Evolutionary conservation across 495 filamentous ascomycete species (phyloP), one percentile per base, ranked within the genome.

Genomic region (Penicillium angulare): DNA sequence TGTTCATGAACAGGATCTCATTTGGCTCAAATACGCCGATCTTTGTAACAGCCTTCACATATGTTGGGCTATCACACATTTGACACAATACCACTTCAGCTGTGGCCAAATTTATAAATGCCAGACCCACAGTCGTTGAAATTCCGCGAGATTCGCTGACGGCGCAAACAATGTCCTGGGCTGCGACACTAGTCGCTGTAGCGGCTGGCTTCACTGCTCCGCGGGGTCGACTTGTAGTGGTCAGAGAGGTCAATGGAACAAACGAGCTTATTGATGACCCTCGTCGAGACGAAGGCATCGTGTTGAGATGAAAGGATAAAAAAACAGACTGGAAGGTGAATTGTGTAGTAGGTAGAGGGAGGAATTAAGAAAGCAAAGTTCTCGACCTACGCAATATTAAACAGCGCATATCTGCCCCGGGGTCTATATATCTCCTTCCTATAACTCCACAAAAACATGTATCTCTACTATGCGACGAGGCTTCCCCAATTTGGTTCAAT

Each of bases 31-130:
- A 89, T 22, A 95, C 81, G 43, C 79, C 75, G 45, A 96, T 75
- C 67, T 95, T 95, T 63, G 90, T 88, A 32, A 92, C 69, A 1
- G 90, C 92, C 64, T 83, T 85, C 50, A 86, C 82, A 64, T 93
- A 95, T 16, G 89, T 91, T 66, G 95, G 90, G 42, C 82, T 90
- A 59, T 96, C 90, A 63, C 86, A 89, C 47, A 96, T 90, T 59
- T 97, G 90, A 64, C 89, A 95, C 10, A 97, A 71, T 31, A 93
- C 83, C 12, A 86, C 87, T 65, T 93, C 88, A 49, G 81, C 86
- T 9, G 88, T 90, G 34, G 85, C 86, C 7, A 95, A 71, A 64
- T 97, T 95, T 59, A 98, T 74, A 53, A 92, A 89, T 13, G 93
- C 89, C 42, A 98, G 74, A 7, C 92, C 95, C 20, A 97, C 86